phyloP scores from a whole-genome alignment of 805 yeast genomes.

The Hanseniaspora meyeri region DNA sequence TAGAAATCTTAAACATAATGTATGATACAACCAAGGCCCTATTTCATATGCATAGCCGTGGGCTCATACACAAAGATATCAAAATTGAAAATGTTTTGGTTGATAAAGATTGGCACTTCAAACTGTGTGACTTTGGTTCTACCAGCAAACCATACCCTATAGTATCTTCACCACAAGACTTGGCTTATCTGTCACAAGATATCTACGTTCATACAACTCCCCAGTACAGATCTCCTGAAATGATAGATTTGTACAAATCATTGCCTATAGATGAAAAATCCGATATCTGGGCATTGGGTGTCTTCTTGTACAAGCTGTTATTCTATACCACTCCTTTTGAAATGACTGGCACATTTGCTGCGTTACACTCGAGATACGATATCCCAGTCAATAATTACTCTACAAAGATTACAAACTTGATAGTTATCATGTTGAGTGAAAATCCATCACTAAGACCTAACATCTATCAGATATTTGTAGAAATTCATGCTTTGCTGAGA shows the following conservation, averaged over 20 bases:
- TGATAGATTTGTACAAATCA: slow-evolving; percentile 78
- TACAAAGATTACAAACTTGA: slow-evolving; percentile 58
- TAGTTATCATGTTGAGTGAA: slow-evolving; percentile 68
- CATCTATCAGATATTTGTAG: slow-evolving; percentile 62
- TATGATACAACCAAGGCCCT: slow-evolving; percentile 68
- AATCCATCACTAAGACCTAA: slow-evolving; percentile 77
- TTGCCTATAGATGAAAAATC: slow-evolving; percentile 81
- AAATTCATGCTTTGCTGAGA: slow-evolving; percentile 49
- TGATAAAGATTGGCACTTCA: slow-evolving; percentile 54
- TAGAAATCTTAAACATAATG: slow-evolving; percentile 73
- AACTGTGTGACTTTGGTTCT: slow-evolving; percentile 89
- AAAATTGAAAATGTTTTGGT: slow-evolving; percentile 90
- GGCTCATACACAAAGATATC: slow-evolving; percentile 77
- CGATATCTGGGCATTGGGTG: slow-evolving; percentile 95
- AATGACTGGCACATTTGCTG: slow-evolving; percentile 67
- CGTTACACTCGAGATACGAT: slow-evolving; percentile 68
- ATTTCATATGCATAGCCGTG: slow-evolving; percentile 62
- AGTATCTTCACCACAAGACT: slow-evolving; percentile 62
- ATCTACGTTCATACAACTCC: slow-evolving; percentile 86
- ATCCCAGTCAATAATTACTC: slow-evolving; percentile 70
- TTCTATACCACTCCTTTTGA: slow-evolving; percentile 94
- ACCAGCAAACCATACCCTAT: slow-evolving; percentile 42
- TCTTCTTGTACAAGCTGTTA: slow-evolving; percentile 77
- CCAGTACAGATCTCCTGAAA: slow-evolving; percentile 90
- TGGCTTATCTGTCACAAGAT: slow-evolving; percentile 68